These are phyloP conservation scores for Solanum hybrid DNA, from an alignment of 305 asterid genomes.

Conservation along the genomic window DNA sequence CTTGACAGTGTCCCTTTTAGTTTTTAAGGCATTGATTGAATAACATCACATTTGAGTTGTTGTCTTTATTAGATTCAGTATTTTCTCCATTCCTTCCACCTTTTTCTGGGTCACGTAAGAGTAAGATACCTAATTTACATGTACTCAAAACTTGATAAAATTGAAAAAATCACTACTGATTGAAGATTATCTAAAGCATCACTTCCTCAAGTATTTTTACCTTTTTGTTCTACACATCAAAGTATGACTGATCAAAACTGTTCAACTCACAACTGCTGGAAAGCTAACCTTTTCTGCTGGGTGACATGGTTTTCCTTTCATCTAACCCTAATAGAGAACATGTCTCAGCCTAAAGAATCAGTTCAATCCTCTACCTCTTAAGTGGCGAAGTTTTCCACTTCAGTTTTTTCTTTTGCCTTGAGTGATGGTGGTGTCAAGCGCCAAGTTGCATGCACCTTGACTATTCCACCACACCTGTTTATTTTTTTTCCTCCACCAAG, in stretches of 20 bases:
- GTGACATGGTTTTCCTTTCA: background rate
- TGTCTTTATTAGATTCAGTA: background rate
- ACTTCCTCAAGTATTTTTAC: background rate
- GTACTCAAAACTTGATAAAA: background rate
- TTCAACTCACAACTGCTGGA: background rate
- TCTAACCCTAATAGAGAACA: background rate
- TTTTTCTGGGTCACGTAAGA: background rate
- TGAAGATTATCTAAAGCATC: background rate
- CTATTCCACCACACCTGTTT: background rate
- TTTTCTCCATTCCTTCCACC: background rate
- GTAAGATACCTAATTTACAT: background rate
- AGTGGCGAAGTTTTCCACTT: background rate
- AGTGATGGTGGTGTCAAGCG: background rate
- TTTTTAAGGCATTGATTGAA: background rate
- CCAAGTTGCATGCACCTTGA: background rate
- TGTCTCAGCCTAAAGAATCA: background rate
- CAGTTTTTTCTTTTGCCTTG: background rate
- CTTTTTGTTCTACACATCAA: background rate
- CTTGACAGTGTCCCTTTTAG: background rate
- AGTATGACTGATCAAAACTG: background rate
- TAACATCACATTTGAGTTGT: background rate
- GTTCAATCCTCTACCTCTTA: background rate
- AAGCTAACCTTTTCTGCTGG: background rate
- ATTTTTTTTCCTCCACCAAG: background rate
- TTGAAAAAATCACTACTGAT: background rate